Evolutionary conservation across 192 early-diverging fungal species (phyloP).

Genomic region (Pilaira anomala): DNA sequence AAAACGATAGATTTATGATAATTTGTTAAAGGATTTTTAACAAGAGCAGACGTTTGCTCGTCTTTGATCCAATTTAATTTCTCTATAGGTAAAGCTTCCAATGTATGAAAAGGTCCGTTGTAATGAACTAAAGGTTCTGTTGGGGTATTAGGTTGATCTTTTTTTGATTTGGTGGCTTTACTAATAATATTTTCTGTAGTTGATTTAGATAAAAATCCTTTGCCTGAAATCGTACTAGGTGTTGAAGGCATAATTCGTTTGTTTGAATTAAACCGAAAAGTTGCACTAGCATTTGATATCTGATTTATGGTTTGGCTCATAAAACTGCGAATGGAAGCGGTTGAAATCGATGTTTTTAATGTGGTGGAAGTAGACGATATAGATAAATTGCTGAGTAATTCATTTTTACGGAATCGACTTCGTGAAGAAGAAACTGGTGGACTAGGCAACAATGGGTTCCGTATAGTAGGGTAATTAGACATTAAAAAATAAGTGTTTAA

Average conservation of each 20-base stretch:
- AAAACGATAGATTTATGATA: conserved; percentile 14
- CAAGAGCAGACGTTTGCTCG: conserved; percentile 6
- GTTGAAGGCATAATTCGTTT: conserved; percentile 15
- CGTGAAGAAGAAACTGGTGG: conserved; percentile 3
- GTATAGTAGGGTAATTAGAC: conserved; percentile 14
- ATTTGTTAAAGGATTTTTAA: conserved; percentile 5
- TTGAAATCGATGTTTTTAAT: conserved; percentile 16
- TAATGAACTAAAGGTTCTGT: conserved; percentile 21
- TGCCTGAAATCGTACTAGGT: not conserved
- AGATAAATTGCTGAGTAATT: conserved; percentile 13
- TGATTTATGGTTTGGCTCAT: conserved; percentile 15
- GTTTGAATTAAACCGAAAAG: not conserved
- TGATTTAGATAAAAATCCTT: not conserved
- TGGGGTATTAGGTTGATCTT: not conserved
- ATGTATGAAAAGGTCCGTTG: conserved; percentile 22
- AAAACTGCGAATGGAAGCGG: conserved; percentile 7
- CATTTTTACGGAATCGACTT: conserved; percentile 4
- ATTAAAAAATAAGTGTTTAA: not conserved
- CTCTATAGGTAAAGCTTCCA: conserved; percentile 20
- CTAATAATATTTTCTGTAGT: not conserved
- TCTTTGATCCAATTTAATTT: conserved; percentile 25
- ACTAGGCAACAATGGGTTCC: conserved; percentile 18
- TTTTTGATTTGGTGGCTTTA: not conserved
- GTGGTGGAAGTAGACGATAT: not conserved
- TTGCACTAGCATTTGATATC: conserved; percentile 9